phyloP scores from a whole-genome alignment of 371 early-diverging fungal genomes.

The Mucor mucedo region DNA sequence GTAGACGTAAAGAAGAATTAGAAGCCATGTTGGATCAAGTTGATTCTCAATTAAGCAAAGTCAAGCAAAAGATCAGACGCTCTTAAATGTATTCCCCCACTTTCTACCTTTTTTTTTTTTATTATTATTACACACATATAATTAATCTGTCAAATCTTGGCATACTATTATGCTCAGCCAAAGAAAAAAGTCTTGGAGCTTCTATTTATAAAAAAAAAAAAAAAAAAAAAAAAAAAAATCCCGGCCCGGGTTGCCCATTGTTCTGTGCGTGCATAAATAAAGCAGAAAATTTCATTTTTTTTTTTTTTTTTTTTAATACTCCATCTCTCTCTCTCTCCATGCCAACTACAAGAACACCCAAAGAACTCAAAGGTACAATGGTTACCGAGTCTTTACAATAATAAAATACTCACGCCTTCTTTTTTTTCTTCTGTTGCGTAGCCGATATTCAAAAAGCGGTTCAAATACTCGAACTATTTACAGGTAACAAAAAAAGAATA shows the following conservation, averaged over 20 bases:
- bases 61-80: conserved; percentile 42
- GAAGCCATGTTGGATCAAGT: conserved; percentile 60
- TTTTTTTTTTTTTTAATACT: too few species aligned
- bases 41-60: conserved; percentile 57
- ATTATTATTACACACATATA: too few species aligned
- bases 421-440: conserved; percentile 3
- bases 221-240: too few species aligned
- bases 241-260: not conserved
- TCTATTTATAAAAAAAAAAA: too few species aligned
- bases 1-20: conserved; percentile 56
- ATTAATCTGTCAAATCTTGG: too few species aligned
- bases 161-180: too few species aligned
- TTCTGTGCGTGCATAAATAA: not conserved
- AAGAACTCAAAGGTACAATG: conserved; percentile 9
- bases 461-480: conserved; percentile 39
- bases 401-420: not conserved
- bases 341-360: conserved; percentile 9
- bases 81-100: conserved; percentile 13
- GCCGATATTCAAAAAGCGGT: conserved; percentile 42
- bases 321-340: not conserved
- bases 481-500: conserved; percentile 26
- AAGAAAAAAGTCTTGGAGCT: too few species aligned
- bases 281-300: too few species aligned
- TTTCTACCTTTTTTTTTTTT: not conserved
- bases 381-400: not conserved